Evolutionary conservation across 208 protist genomes (phyloP).

Genomic region (Histomonas meleagridis): DNA sequence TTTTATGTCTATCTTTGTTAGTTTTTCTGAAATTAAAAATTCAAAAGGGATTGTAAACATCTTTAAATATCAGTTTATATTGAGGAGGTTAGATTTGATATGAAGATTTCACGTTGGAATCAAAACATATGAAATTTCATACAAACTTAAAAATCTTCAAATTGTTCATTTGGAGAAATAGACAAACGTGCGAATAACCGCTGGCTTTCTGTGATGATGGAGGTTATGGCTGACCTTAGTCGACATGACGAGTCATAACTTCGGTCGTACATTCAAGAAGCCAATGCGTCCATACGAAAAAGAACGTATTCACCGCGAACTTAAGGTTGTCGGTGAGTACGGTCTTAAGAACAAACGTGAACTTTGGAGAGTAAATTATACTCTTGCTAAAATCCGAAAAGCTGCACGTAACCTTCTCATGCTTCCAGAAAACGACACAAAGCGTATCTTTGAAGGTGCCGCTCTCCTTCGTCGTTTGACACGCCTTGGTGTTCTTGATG

Average conservation of each 20-base stretch:
- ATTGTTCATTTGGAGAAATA: no score
- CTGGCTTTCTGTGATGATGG: no score
- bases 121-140: no score
- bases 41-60: no score
- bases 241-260: conserved; percentile 65
- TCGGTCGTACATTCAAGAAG: conserved; percentile 80
- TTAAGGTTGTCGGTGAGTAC: conserved; percentile 95
- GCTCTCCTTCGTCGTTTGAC: conserved; percentile 94
- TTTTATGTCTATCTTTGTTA: no score
- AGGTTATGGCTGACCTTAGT: neutral
- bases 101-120: no score
- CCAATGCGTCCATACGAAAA: conserved; percentile 98
- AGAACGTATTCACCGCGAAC: conserved; percentile 96
- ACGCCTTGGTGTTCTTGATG: conserved; percentile 89
- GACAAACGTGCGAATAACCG: no score
- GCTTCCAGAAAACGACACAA: conserved; percentile 86
- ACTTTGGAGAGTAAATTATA: conserved; percentile 93
- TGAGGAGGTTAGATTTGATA: no score
- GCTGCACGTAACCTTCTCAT: conserved; percentile 93
- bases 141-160: no score
- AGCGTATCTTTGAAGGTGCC: conserved; percentile 86
- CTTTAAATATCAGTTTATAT: no score
- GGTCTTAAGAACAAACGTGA: conserved; percentile 94
- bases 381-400: conserved; percentile 93
- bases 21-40: no score